A percentile compares a stretch with the other conserved stretches of the same genome.
phyloP scores from a whole-genome alignment of 331 rosid genomes.

The Telfairia occidentalis region DNA sequence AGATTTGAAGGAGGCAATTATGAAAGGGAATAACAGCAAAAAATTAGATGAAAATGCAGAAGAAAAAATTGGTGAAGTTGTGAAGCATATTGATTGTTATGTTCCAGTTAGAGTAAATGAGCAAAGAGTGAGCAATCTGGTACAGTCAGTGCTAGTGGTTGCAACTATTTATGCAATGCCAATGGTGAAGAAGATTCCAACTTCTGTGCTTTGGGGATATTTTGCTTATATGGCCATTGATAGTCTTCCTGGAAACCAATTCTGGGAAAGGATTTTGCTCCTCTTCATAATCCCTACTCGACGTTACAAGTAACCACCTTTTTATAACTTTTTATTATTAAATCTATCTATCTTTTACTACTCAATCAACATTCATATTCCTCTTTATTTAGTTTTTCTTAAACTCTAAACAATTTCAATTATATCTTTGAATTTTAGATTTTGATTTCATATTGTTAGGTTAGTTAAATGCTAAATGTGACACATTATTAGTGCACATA shows the following conservation, averaged over 20 bases:
- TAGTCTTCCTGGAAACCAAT: slow-evolving; percentile 87
- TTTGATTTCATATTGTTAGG: too few species aligned
- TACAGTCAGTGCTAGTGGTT: slow-evolving; percentile 68
- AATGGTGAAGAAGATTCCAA: slow-evolving; percentile 57
- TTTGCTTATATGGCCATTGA: slow-evolving; percentile 91
- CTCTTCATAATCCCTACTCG: slow-evolving; percentile 51
- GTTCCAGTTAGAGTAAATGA: slow-evolving; percentile 84
- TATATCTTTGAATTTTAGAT: too few species aligned
- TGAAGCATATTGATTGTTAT: slow-evolving; percentile 54
- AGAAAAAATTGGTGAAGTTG: slow-evolving; percentile 49
- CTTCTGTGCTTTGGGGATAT: slow-evolving; percentile 87
- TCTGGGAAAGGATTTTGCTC: slow-evolving; percentile 73
- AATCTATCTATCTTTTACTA: too few species aligned
- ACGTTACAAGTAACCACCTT: slow-evolving; percentile 52
- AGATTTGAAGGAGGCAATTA: slow-evolving; percentile 56
- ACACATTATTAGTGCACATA: too few species aligned
- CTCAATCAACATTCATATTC: not conserved
- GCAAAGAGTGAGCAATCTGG: slow-evolving; percentile 80
- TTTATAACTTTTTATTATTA: too few species aligned
- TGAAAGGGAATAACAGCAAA: slow-evolving; percentile 35
- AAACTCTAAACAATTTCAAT: too few species aligned
- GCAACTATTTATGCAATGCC: slow-evolving; percentile 74
- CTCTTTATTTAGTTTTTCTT: not conserved
- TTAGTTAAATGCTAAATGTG: too few species aligned
- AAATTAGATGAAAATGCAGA: slow-evolving; percentile 18